Base-by-base conservation (phyloP, 352 stramenopile species). In the Globisporangium camurandrum region DNA sequence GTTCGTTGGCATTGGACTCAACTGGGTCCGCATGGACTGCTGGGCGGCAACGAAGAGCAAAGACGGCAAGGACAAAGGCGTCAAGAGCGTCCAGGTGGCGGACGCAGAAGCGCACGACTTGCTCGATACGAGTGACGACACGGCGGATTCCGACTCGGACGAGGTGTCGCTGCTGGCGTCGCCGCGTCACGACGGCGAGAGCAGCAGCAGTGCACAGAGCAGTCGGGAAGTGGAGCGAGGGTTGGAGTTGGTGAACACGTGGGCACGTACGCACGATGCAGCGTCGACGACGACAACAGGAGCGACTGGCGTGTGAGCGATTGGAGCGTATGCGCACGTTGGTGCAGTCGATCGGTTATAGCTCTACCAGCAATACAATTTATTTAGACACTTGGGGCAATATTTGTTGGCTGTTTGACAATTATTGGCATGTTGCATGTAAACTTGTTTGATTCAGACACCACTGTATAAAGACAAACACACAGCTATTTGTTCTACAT, bases 1-100 rank as follows among this genome's bases (percentile, higher is more conserved):
- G 2, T 93, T 93, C 42, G 3, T 69, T 5, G 82, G 79, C 45
- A 90, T 93, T 28, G 75, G 73, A 0, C 52, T 89, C n/a, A 90
- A 89, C 62, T 93, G 82, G 82, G 64, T 86, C 30, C 72, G 70
- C 17, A 65, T 86, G 52, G 71, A 67, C 42, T 84, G 67, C 47
- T 74, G 69, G 31, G 54, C 48, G n/a, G 76, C 71, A 51, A 68
- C 69, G 26, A 27, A 55, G 5, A 55, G 36, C 3, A 12, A 16
- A 12, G 14, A 33, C 14, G 40, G 40, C 19, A 14, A 19, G 5
- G 20, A 1, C 11, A 10, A 27, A 17, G 11, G 23, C n/a, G 41
- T 11, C 30, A 57, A 65, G 56, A 43, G 40, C 9, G 41, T 54
- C n/a, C 51, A 56, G 37, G 36, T 56, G 9, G 49, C 72, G 22